phyloP scores from a whole-genome alignment of 2,329 filamentous ascomycete species.

The Neonectria faginata region DNA sequence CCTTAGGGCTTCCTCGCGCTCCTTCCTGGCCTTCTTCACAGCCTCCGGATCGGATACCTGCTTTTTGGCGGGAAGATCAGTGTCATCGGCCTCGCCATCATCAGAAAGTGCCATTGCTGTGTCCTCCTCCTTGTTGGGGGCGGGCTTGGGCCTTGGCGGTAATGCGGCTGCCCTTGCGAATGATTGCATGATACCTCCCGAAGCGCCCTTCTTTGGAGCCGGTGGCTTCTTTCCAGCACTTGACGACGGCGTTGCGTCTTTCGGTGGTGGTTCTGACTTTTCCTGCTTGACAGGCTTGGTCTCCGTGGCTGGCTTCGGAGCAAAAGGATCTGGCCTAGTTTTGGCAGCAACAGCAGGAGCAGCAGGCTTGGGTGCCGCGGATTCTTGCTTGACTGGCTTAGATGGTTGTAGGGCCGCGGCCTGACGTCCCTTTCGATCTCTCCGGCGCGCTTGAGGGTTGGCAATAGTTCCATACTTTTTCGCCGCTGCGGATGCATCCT shows the following conservation, averaged over 20 bases:
- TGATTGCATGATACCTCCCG: conserved; percentile 78
- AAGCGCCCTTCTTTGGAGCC: conserved; percentile 67
- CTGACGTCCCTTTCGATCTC: conserved; percentile 56
- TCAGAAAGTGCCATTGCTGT: conserved; percentile 51
- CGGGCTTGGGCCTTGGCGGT: conserved; percentile 62
- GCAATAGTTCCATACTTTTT: conserved; percentile 79
- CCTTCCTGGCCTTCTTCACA: conserved; percentile 47
- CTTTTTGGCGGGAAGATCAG: conserved; percentile 47
- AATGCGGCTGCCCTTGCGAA: conserved; percentile 73
- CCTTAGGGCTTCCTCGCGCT: conserved; percentile 54
- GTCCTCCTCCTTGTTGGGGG: conserved; percentile 50
- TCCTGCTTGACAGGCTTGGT: conserved; percentile 49
- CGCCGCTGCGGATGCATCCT: conserved; percentile 69
- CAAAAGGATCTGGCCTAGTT: conserved; percentile 20
- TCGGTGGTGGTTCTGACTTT: conserved; percentile 36
- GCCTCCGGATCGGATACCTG: conserved; percentile 42
- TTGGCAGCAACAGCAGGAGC: conserved; percentile 35
- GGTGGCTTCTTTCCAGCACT: conserved; percentile 50
- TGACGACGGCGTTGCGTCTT: conserved; percentile 43
- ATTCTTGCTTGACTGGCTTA: conserved; percentile 35
- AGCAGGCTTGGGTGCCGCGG: conserved; percentile 9
- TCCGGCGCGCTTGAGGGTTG: conserved; percentile 73
- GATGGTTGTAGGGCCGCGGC: conserved; percentile 45
- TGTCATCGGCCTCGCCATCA: conserved; percentile 56
- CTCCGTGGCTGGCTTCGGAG: conserved; percentile 25